phyloP scores from a whole-genome alignment of 2,329 filamentous ascomycete genomes.

The Phymatotrichopsis omnivora region DNA sequence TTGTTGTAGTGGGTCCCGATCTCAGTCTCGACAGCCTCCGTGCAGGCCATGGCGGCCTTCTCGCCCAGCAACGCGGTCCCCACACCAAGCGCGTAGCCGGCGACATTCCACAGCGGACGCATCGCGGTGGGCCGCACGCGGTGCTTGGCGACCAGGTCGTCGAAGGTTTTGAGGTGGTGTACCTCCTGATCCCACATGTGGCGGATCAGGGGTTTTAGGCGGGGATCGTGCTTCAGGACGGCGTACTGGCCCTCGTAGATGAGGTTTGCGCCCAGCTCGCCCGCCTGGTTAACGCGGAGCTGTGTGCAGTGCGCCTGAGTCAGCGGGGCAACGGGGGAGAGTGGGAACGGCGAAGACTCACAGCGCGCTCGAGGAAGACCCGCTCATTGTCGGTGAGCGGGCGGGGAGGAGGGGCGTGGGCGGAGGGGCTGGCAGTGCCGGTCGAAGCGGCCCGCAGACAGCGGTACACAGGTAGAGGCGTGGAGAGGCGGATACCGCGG shows the following conservation, averaged over 20 bases:
- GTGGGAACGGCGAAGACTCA: conserved; percentile 35
- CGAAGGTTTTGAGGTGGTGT: conserved; percentile 78
- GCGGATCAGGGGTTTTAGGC: conserved; percentile 80
- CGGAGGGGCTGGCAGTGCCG: neutral
- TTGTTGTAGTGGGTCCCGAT: conserved; percentile 93
- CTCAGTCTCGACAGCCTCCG: conserved; percentile 95
- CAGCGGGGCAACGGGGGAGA: conserved; percentile 4
- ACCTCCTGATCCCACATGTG: conserved; percentile 99
- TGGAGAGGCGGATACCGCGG: neutral
- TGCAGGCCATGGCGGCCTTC: conserved; percentile 96
- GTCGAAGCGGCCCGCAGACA: conserved; percentile 8
- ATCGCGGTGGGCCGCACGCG: conserved; percentile 85
- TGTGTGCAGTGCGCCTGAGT: conserved; percentile 32
- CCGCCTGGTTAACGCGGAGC: conserved; percentile 93
- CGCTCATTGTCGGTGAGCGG: conserved; percentile 60
- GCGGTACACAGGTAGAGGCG: neutral
- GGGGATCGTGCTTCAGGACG: conserved; percentile 68
- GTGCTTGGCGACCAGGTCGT: conserved; percentile 69
- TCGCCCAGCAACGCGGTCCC: conserved; percentile 77
- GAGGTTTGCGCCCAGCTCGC: conserved; percentile 88
- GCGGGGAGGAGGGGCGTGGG: conserved; percentile 34
- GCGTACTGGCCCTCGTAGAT: conserved; percentile 89
- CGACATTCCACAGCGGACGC: conserved; percentile 77
- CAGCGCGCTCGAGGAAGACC: conserved; percentile 64
- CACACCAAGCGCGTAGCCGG: conserved; percentile 78